phyloP scores from a whole-genome alignment of 2,329 filamentous ascomycete genomes.

The Fusarium albosuccineum region DNA sequence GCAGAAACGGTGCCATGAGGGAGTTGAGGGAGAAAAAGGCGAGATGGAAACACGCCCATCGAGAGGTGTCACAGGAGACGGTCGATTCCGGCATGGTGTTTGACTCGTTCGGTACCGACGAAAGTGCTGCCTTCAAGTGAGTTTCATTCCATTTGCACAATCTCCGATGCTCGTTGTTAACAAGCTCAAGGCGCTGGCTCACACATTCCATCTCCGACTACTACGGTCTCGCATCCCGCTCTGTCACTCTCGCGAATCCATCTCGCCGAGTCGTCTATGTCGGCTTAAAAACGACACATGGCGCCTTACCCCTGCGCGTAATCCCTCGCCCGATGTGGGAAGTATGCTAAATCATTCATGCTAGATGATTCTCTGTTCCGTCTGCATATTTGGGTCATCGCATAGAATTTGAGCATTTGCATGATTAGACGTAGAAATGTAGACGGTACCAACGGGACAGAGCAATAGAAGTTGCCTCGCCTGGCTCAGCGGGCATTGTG shows the following conservation, averaged over 20 bases:
- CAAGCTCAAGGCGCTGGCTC: conserved; percentile 80
- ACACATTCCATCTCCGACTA: conserved; percentile 93
- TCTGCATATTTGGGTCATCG: neutral
- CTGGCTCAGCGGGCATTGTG: conserved; percentile 25
- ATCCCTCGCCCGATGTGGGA: conserved; percentile 75
- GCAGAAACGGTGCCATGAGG: conserved; percentile 72
- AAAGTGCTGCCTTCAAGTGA: conserved; percentile 84
- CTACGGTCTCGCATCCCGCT: conserved; percentile 89
- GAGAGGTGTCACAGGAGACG: conserved; percentile 70
- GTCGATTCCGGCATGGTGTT: conserved; percentile 78
- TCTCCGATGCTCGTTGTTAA: conserved; percentile 11
- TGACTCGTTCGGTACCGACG: conserved; percentile 81
- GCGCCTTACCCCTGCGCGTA: conserved; percentile 48
- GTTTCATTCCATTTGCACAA: conserved; percentile 49
- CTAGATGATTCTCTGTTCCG: neutral
- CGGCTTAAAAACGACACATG: conserved; percentile 69
- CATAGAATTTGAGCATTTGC: conserved; percentile 11
- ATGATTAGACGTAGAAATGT: conserved; percentile 32
- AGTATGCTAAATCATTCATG: conserved; percentile 58
- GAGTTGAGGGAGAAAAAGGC: conserved; percentile 52
- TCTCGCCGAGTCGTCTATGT: conserved; percentile 86
- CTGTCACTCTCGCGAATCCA: conserved; percentile 78
- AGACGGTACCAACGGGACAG: conserved; percentile 35
- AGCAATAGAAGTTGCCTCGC: conserved; percentile 40
- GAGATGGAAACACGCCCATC: conserved; percentile 63